These are phyloP conservation scores for Lecanoromycetidae sp. DNA, from an alignment of 2,329 filamentous ascomycete genomes.

Conservation along the genomic window DNA sequence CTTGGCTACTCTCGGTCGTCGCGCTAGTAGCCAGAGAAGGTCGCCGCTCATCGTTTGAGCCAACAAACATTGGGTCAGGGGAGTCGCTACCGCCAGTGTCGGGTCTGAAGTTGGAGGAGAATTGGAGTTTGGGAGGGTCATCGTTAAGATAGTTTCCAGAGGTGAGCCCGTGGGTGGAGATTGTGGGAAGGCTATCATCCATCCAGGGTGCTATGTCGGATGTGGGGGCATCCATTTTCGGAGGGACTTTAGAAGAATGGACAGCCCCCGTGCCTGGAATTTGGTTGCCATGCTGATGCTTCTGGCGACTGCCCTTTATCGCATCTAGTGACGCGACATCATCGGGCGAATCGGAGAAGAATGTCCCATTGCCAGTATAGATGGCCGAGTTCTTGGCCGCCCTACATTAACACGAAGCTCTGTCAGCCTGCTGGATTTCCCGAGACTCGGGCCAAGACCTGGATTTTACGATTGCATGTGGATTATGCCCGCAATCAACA, in stretches of 20 bases:
- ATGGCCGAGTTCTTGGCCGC: slow-evolving; percentile 8
- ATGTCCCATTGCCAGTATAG: slow-evolving; percentile 10
- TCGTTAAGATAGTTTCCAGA: slow-evolving; percentile 27
- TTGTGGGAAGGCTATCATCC: slow-evolving; percentile 16
- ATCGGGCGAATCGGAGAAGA: slow-evolving; percentile 14
- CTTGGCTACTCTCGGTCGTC: slow-evolving; percentile 73
- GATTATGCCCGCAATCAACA: too few relatives aligned
- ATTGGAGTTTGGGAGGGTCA: slow-evolving; percentile 39
- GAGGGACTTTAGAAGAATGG: slow-evolving; percentile 8
- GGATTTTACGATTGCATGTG: too few relatives aligned
- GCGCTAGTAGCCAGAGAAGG: slow-evolving; percentile 84
- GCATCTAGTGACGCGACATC: slow-evolving; percentile 6
- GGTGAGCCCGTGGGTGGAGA: slow-evolving; percentile 10
- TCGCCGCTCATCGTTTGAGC: slow-evolving; percentile 63
- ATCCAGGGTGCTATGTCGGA: slow-evolving; percentile 18
- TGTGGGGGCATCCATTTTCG: slow-evolving; percentile 6
- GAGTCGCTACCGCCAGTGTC: slow-evolving; percentile 46
- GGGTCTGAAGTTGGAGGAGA: slow-evolving; percentile 58
- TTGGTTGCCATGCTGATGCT: slow-evolving; percentile 1
- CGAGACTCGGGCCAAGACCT: too few relatives aligned
- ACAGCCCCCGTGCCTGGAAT: not conserved
- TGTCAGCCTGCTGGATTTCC: slow-evolving; percentile 1
- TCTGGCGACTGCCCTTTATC: slow-evolving; percentile 5
- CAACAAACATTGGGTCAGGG: slow-evolving; percentile 47
- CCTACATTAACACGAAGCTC: not conserved